These are phyloP conservation scores for Eucalyptus paniculata DNA, from an alignment of 345 rosid genomes.

Conservation along the genomic window DNA sequence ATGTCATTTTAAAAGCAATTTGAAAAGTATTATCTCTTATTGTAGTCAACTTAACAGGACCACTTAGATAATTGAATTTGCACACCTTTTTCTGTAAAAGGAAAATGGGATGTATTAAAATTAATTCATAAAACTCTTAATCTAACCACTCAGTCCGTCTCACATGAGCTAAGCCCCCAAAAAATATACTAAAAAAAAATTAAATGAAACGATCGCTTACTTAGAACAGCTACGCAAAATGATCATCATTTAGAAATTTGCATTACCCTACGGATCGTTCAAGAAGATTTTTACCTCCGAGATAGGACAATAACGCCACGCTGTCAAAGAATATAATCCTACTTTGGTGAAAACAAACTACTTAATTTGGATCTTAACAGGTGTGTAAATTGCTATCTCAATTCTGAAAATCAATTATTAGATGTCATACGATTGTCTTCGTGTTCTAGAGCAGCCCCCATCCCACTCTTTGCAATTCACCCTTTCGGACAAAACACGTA, in stretches of 20 bases:
- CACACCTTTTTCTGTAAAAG: neutral
- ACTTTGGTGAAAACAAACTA: too few relatives aligned
- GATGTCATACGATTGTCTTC: neutral
- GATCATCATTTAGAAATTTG: fast-evolving
- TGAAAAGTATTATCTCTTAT: neutral
- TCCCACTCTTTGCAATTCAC: too few relatives aligned
- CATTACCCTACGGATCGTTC: fast-evolving
- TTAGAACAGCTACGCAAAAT: neutral
- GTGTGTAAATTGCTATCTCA: neutral
- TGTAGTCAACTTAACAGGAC: neutral
- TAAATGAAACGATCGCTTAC: too few relatives aligned
- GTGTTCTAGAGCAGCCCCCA: too few relatives aligned
- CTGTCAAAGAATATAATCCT: too few relatives aligned
- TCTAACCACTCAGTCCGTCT: neutral
- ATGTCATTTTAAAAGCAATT: neutral
- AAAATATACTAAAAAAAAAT: too few relatives aligned
- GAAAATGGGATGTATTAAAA: neutral
- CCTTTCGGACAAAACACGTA: too few relatives aligned
- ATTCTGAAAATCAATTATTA: neutral
- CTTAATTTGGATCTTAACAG: neutral
- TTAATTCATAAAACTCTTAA: neutral
- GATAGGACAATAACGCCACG: fast-evolving
- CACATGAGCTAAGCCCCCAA: neutral
- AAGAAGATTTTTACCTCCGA: too few relatives aligned
- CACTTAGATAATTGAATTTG: neutral